Conservation (phyloP, 2,329 filamentous ascomycete genomes). For the Epichloe glyceriae region DNA sequence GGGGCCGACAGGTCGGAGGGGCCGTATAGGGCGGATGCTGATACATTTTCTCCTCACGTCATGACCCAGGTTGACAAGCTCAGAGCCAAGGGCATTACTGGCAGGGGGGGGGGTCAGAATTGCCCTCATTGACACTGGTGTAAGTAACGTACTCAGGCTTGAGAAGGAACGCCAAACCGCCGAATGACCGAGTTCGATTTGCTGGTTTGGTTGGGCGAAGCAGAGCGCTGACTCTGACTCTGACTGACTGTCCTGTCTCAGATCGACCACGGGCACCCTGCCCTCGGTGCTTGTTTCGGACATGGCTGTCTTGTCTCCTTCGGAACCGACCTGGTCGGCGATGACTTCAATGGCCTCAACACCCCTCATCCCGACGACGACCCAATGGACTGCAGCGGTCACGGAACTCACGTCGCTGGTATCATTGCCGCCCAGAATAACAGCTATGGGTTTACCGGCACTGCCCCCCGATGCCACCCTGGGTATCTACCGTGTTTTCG, state of each 20-base stretch:
- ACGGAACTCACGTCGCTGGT: conserved; percentile 50
- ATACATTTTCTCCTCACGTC: conserved; percentile 36
- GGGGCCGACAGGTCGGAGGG: conserved; percentile 5
- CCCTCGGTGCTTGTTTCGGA: conserved; percentile 52
- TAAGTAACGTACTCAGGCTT: conserved; percentile 18
- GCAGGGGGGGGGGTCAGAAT: conserved; percentile 40
- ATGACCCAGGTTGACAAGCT: conserved; percentile 46
- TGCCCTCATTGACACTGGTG: conserved; percentile 40
- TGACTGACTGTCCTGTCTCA: conserved; percentile 10
- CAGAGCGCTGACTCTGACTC: no score
- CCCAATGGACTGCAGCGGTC: conserved; percentile 43
- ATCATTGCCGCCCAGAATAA: conserved; percentile 47
- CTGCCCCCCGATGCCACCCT: conserved; percentile 41
- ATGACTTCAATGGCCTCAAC: conserved; percentile 31
- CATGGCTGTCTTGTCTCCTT: conserved; percentile 42
- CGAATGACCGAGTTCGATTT: background rate
- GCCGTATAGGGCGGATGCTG: conserved; percentile 4
- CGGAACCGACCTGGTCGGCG: conserved; percentile 45
- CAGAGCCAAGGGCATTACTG: conserved; percentile 32
- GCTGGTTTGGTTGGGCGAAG: background rate
- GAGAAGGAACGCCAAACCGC: background rate
- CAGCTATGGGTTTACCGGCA: conserved; percentile 41
- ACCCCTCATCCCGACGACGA: conserved; percentile 32
- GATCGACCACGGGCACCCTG: conserved; percentile 50
- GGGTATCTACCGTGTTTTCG: conserved; percentile 44